Conservation (phyloP, 1,284 basidiomycete genomes). For the Pterulicium gracile region DNA sequence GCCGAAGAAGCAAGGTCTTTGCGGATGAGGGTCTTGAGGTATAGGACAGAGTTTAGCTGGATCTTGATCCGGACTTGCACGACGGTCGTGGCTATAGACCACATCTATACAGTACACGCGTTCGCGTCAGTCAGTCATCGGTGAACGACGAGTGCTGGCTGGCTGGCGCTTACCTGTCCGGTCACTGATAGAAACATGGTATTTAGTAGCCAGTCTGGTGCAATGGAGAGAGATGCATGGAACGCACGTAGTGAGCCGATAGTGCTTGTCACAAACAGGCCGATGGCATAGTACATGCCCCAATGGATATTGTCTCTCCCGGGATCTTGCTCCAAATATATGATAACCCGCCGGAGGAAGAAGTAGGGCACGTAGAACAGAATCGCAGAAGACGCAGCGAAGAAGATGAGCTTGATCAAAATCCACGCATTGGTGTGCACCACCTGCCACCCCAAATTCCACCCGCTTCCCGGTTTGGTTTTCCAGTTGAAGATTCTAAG, state of each 20-base stretch:
- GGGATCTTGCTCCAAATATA: conserved; percentile 61
- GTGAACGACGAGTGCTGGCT: conserved; percentile 5
- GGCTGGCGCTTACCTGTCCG: conserved; percentile 19
- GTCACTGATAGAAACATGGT: conserved; percentile 22
- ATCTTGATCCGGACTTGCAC: conserved; percentile 65
- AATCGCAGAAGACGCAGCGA: conserved; percentile 54
- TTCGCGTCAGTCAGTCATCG: conserved; percentile 12
- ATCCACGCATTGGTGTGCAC: conserved; percentile 37
- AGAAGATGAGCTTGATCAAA: conserved; percentile 32
- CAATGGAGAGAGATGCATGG: not conserved
- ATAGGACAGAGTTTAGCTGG: conserved; percentile 81
- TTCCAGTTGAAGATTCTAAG: conserved; percentile 36
- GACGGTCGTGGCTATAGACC: conserved; percentile 63
- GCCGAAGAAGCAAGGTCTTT: conserved; percentile 69
- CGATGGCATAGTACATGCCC: conserved; percentile 67
- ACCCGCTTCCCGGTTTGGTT: conserved; percentile 46
- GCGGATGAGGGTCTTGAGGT: conserved; percentile 81
- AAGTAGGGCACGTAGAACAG: conserved; percentile 74
- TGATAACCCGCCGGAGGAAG: conserved; percentile 62
- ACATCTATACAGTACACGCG: conserved; percentile 50
- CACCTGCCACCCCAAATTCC: conserved; percentile 48
- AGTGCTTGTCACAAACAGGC: conserved; percentile 58
- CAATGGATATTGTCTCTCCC: conserved; percentile 43
- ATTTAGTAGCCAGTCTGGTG: conserved; percentile 2
- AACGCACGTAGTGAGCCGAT: conserved; percentile 46